A percentile compares a stretch with the other conserved stretches of the same genome.
Conservation (phyloP, 352 stramenopile genomes). For the Globisporangium abappressorium region DNA sequence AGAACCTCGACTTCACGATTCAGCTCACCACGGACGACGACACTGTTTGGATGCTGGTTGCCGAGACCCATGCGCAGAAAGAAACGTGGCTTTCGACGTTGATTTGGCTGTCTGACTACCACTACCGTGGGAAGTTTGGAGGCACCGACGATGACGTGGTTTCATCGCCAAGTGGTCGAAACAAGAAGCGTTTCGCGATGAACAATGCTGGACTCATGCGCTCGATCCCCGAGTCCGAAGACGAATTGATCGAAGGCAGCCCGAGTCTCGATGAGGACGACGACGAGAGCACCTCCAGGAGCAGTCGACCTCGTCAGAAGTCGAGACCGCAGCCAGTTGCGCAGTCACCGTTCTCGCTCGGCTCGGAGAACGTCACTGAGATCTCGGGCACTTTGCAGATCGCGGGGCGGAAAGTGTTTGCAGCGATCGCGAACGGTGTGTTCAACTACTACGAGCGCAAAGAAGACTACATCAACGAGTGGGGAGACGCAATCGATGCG, state of each 20-base stretch:
- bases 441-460: conserved; percentile 87
- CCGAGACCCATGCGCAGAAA: conserved; percentile 77
- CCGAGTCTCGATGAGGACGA: conserved; percentile 6
- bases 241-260: conserved; percentile 17
- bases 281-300: not conserved
- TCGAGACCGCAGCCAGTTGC: conserved; percentile 13
- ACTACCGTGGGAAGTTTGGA: conserved; percentile 43
- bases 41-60: conserved; percentile 79
- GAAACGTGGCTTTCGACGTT: conserved; percentile 83
- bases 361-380: conserved; percentile 18
- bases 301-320: conserved; percentile 8
- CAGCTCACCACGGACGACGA: conserved; percentile 74
- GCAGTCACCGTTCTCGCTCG: conserved; percentile 22
- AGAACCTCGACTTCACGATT: conserved; percentile 85
- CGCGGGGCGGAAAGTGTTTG: conserved; percentile 57
- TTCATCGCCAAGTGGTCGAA: conserved; percentile 19
- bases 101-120: conserved; percentile 86
- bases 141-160: conserved; percentile 9
- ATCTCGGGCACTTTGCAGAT: conserved; percentile 44
- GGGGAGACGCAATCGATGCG: conserved; percentile 79
- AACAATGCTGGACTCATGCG: conserved; percentile 48
- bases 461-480: conserved; percentile 79
- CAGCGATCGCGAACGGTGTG: conserved; percentile 76
- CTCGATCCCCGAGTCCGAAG: conserved; percentile 42
- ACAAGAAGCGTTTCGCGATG: conserved; percentile 41